A percentile compares a stretch with the other conserved stretches of the same genome.
Conservation (phyloP, 768 basidiomycete species). For the Mrakia gelida region DNA sequence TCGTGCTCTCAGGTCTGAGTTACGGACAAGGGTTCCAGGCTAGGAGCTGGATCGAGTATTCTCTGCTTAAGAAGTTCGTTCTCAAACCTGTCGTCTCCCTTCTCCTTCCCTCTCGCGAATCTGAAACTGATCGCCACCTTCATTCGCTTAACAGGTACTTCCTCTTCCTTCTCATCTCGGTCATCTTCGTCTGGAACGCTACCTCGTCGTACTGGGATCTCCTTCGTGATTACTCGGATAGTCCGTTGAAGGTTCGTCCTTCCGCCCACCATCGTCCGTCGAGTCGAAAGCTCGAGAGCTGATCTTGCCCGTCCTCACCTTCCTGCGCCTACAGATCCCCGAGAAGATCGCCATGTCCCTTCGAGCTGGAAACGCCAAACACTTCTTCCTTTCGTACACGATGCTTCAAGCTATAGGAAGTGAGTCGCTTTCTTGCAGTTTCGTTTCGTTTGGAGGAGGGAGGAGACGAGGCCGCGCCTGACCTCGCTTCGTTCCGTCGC, state of each 20-base stretch:
- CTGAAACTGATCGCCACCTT: background rate
- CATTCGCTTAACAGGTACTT: slow-evolving; percentile 63
- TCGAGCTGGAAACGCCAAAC: slow-evolving; percentile 45
- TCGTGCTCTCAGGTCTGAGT: slow-evolving; percentile 61
- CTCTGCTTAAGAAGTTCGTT: slow-evolving; percentile 79
- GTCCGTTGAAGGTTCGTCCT: background rate
- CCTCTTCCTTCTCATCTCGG: slow-evolving; percentile 83
- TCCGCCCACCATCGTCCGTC: background rate
- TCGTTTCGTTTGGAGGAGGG: too few relatives aligned
- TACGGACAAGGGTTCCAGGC: slow-evolving; percentile 88
- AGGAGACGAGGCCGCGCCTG: background rate
- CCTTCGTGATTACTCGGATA: background rate
- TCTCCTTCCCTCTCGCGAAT: background rate
- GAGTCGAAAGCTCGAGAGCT: background rate
- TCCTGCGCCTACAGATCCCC: slow-evolving; percentile 46
- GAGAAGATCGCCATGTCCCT: slow-evolving; percentile 84
- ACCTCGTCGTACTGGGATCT: slow-evolving; percentile 76
- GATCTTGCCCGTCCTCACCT: background rate
- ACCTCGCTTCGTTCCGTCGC: slow-evolving; percentile 55
- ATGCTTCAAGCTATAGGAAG: slow-evolving; percentile 46
- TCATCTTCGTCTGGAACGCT: slow-evolving; percentile 88
- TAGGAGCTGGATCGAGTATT: slow-evolving; percentile 88
- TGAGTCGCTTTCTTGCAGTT: slow-evolving; percentile 24
- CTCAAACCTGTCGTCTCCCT: too few relatives aligned
- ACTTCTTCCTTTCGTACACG: slow-evolving; percentile 51